phyloP scores from a whole-genome alignment of 768 basidiomycete species.

The Suillus alpinus region DNA sequence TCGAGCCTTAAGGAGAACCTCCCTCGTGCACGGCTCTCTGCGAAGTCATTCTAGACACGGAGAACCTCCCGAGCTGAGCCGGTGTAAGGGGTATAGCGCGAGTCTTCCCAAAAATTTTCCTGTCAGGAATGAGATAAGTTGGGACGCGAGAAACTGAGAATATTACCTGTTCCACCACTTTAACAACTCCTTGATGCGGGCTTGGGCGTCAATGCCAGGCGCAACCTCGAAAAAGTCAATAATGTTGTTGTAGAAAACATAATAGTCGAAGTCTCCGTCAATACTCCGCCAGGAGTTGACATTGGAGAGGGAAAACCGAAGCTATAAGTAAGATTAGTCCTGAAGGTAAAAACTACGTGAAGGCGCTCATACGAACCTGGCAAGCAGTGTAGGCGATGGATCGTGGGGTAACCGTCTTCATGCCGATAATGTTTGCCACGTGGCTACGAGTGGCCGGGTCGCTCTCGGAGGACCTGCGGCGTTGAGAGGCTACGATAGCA shows the following conservation, averaged over 20 bases:
- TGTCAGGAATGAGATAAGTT: not conserved
- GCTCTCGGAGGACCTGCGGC: not conserved
- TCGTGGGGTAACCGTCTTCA: conserved; percentile 12
- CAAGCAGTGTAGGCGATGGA: conserved; percentile 20
- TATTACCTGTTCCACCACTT: not conserved
- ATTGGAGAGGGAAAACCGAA: conserved; percentile 15
- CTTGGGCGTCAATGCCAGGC: conserved; percentile 4
- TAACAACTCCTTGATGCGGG: not conserved
- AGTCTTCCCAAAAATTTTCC: not conserved
- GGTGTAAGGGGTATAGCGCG: not conserved
- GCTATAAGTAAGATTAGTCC: not conserved
- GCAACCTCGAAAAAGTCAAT: conserved; percentile 25
- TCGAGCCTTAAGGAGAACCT: too few relatives aligned
- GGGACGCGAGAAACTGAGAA: not conserved
- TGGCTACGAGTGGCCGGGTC: not conserved
- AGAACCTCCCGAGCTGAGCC: not conserved
- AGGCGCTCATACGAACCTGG: conserved; percentile 13
- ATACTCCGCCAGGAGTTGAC: conserved; percentile 7
- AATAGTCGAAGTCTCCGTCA: conserved; percentile 19
- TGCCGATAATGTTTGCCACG: not conserved
- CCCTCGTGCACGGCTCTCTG: not conserved
- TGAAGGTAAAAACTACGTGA: not conserved
- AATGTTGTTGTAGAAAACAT: conserved; percentile 21
- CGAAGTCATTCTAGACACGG: not conserved
- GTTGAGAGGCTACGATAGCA: not conserved